Conservation (phyloP, 2,329 filamentous ascomycete genomes). For the Claviceps quebecensis region DNA sequence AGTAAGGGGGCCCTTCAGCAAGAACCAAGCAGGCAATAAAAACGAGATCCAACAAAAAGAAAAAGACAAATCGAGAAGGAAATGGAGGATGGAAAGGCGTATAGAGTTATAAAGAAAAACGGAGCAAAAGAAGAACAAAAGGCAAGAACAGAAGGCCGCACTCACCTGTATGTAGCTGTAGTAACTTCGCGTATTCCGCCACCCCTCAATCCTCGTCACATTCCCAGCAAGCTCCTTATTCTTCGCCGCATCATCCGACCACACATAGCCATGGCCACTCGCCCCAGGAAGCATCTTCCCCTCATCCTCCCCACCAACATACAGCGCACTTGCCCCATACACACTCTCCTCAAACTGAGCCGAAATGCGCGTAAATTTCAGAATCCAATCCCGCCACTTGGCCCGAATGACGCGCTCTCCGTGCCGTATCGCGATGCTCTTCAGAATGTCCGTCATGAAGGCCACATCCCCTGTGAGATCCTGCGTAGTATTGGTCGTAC, state of each 20-base stretch:
- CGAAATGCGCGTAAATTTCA: constrained; percentile 82
- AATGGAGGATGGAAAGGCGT: no score
- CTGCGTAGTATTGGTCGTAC: constrained; percentile 25
- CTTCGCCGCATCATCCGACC: constrained; percentile 70
- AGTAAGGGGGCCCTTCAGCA: background rate
- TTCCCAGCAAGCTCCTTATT: constrained; percentile 81
- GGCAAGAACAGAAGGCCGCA: background rate
- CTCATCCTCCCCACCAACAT: constrained; percentile 65
- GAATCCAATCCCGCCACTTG: constrained; percentile 91
- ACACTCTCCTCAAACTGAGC: constrained; percentile 92
- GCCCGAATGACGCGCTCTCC: constrained; percentile 82
- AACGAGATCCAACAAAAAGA: background rate
- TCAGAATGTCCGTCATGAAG: constrained; percentile 78
- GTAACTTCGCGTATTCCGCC: constrained; percentile 90
- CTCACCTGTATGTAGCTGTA: constrained; percentile 82
- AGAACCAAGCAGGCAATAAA: no score
- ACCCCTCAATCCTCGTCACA: constrained; percentile 86
- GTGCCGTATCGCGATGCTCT: constrained; percentile 71
- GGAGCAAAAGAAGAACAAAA: no score
- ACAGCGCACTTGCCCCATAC: constrained; percentile 81
- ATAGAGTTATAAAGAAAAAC: no score
- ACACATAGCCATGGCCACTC: constrained; percentile 85
- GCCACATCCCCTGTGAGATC: constrained; percentile 76
- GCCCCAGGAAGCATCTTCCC: constrained; percentile 44
- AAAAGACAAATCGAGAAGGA: no score